These are phyloP conservation scores for Fusarium coicis DNA, from an alignment of 2,329 filamentous ascomycete genomes.

Conservation along the genomic window DNA sequence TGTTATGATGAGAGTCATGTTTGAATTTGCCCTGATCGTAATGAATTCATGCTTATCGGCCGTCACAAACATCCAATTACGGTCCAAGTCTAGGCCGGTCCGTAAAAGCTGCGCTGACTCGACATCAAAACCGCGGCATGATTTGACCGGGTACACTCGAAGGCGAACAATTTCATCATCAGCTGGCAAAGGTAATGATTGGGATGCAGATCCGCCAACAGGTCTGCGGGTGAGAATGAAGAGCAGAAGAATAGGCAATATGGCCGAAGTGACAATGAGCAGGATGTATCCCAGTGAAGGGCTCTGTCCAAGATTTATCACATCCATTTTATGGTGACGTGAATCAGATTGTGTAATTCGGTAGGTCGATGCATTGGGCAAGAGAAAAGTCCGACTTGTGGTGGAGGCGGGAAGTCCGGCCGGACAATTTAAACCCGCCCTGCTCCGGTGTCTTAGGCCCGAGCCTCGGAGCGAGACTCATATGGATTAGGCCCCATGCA, in stretches of 20 bases:
- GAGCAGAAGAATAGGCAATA: conserved; percentile 15
- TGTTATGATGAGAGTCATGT: conserved; percentile 68
- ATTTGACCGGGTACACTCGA: conserved; percentile 73
- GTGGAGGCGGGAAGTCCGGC: conserved; percentile 1
- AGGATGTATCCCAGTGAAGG: conserved; percentile 2
- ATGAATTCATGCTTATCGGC: conserved; percentile 64
- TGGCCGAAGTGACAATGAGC: background rate
- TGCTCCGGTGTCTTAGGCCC: background rate
- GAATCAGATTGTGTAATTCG: background rate
- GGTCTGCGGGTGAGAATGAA: conserved; percentile 7
- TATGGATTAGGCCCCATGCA: background rate
- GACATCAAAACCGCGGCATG: conserved; percentile 70
- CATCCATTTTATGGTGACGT: background rate
- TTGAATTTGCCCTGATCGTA: conserved; percentile 69
- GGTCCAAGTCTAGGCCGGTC: conserved; percentile 69
- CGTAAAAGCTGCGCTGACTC: conserved; percentile 61
- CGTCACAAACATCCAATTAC: conserved; percentile 74
- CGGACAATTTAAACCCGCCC: conserved; percentile 6
- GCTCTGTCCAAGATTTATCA: background rate
- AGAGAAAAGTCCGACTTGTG: background rate
- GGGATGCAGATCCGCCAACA: background rate
- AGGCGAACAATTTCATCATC: conserved; percentile 49
- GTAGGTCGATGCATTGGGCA: background rate
- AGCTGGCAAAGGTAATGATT: conserved; percentile 17
- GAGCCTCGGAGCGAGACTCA: background rate